A percentile compares a stretch with the other conserved stretches of the same genome.
phyloP scores from a whole-genome alignment of 2,329 filamentous ascomycete species.

The Helicocarpus griseus region DNA sequence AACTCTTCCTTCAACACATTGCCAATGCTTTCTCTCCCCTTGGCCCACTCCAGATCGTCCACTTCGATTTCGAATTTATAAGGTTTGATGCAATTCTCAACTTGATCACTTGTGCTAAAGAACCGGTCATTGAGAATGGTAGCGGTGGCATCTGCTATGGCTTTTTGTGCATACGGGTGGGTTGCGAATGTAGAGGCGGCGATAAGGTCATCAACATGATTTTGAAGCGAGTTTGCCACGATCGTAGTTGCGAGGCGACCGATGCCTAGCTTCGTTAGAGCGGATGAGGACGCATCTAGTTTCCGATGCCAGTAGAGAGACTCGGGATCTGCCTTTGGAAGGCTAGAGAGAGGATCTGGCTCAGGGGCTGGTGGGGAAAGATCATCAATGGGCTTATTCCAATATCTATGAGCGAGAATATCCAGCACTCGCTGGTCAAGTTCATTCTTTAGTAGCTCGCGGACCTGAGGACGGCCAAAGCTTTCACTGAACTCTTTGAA shows the following conservation, averaged over 20 bases:
- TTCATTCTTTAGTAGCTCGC: slow-evolving; percentile 79
- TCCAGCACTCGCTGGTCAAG: slow-evolving; percentile 93
- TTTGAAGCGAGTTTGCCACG: slow-evolving; percentile 77
- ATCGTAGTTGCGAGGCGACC: slow-evolving; percentile 87
- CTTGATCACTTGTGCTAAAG: slow-evolving; percentile 93
- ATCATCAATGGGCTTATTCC: slow-evolving; percentile 91
- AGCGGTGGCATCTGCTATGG: slow-evolving; percentile 84
- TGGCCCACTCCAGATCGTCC: slow-evolving; percentile 77
- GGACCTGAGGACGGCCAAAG: slow-evolving; percentile 83
- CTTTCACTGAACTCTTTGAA: slow-evolving; percentile 88
- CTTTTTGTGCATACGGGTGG: slow-evolving; percentile 84
- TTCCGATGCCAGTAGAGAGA: slow-evolving; percentile 90
- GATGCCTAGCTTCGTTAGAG: slow-evolving; percentile 87
- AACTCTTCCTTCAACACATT: slow-evolving; percentile 80
- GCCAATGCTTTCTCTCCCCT: slow-evolving; percentile 73
- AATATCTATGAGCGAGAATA: slow-evolving; percentile 84
- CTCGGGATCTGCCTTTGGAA: slow-evolving; percentile 76
- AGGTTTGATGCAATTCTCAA: slow-evolving; percentile 98
- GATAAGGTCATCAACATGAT: slow-evolving; percentile 70
- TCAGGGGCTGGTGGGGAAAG: slow-evolving; percentile 59
- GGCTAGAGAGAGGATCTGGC: slow-evolving; percentile 60
- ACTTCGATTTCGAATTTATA: slow-evolving; percentile 98
- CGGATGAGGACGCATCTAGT: slow-evolving; percentile 81
- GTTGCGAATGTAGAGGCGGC: slow-evolving; percentile 72
- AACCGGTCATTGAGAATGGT: slow-evolving; percentile 88